Conservation (phyloP, 768 basidiomycete species). For the Hygrocybe punicea region DNA sequence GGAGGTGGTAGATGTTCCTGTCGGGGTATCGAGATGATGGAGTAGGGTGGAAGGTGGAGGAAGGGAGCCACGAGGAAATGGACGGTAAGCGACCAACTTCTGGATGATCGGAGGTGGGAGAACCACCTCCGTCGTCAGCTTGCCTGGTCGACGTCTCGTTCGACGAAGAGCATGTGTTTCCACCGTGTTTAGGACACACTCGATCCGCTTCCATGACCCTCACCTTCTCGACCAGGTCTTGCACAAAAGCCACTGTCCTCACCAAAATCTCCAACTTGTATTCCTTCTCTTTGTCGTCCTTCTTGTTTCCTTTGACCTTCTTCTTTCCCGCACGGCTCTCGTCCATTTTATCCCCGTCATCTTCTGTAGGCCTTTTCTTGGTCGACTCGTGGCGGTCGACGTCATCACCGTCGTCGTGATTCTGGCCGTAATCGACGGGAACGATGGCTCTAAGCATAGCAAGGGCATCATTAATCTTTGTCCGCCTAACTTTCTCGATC, state of each 20-base stretch:
- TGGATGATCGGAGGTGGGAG: conserved; percentile 5
- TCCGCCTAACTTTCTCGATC: conserved; percentile 90
- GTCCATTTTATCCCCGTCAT: neutral
- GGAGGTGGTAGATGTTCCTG: conserved; percentile 36
- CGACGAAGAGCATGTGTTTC: neutral
- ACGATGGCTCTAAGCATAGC: conserved; percentile 74
- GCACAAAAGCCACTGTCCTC: conserved; percentile 74
- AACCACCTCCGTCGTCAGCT: conserved; percentile 1
- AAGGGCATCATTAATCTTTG: conserved; percentile 94
- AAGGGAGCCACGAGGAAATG: conserved; percentile 65
- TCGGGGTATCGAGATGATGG: conserved; percentile 19
- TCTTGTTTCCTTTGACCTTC: conserved; percentile 37
- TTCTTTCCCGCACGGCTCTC: conserved; percentile 17
- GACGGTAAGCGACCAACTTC: conserved; percentile 50
- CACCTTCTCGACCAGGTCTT: conserved; percentile 62
- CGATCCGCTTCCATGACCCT: conserved; percentile 33
- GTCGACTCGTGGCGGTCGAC: conserved; percentile 36
- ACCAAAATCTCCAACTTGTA: conserved; percentile 91
- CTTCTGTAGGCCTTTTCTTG: neutral
- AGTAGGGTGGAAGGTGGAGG: conserved; percentile 32
- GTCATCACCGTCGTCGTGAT: conserved; percentile 20
- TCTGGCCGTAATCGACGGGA: conserved; percentile 50
- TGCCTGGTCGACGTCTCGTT: neutral
- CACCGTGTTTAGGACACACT: neutral
- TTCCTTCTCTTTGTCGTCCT: conserved; percentile 69